phyloP scores from a whole-genome alignment of 2,329 filamentous ascomycete species.

The Botrytis squamosa region DNA sequence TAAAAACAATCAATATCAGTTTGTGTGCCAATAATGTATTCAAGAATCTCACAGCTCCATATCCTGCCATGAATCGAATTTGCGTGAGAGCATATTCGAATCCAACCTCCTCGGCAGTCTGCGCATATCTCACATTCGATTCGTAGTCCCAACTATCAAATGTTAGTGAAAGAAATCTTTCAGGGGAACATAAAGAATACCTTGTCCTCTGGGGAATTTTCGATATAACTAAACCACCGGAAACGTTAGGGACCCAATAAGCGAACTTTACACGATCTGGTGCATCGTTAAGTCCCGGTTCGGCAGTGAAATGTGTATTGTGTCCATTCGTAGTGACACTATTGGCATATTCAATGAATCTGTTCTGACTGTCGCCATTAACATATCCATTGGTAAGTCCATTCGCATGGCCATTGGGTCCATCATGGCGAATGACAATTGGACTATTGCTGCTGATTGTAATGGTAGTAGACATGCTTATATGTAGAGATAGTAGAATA shows the following conservation, averaged over 20 bases:
- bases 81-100: constrained; percentile 54
- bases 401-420: background rate
- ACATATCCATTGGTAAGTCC: constrained; percentile 14
- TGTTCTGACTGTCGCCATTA: constrained; percentile 6
- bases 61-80: constrained; percentile 53
- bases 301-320: constrained; percentile 29
- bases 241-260: constrained; percentile 56
- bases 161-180: background rate
- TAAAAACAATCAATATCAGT: constrained; percentile 10
- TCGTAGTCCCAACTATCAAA: constrained; percentile 46
- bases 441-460: constrained; percentile 20
- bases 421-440: constrained; percentile 19
- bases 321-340: constrained; percentile 13
- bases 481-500: background rate
- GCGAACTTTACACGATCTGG: constrained; percentile 48
- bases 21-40: background rate
- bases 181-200: constrained; percentile 13
- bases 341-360: constrained; percentile 9
- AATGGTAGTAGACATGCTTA: constrained; percentile 17
- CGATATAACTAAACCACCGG: constrained; percentile 51
- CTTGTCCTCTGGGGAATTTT: constrained; percentile 50
- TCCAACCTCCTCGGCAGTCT: constrained; percentile 48
- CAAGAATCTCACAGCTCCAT: constrained; percentile 42
- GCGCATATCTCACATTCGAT: constrained; percentile 50
- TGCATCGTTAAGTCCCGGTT: constrained; percentile 45